Conservation (phyloP, 2,329 filamentous ascomycete species). For the Diaporthe caulivora region DNA sequence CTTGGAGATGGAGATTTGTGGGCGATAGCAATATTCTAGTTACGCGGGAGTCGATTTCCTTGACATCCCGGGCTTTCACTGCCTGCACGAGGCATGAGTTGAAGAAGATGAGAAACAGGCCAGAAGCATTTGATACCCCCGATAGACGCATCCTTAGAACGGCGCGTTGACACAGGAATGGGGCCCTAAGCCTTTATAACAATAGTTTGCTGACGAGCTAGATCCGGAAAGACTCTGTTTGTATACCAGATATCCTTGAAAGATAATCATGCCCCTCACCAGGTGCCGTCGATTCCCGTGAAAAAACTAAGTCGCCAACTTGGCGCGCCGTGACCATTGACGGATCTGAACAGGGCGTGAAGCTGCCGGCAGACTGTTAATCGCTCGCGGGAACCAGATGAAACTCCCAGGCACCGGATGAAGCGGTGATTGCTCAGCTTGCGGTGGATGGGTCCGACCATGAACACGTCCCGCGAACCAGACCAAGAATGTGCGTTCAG, state of each 20-base stretch:
- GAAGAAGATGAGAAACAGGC: slow-evolving; percentile 22
- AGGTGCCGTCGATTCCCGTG: background rate
- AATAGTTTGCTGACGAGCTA: slow-evolving; percentile 29
- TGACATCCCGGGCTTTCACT: slow-evolving; percentile 5
- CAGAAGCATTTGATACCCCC: slow-evolving; percentile 37
- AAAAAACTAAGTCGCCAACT: background rate
- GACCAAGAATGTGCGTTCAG: background rate
- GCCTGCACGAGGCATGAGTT: background rate
- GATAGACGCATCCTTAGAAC: slow-evolving; percentile 39
- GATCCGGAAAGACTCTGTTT: slow-evolving; percentile 24
- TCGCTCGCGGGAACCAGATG: background rate
- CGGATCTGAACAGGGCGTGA: background rate
- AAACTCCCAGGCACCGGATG: background rate
- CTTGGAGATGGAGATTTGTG: background rate
- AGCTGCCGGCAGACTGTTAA: background rate
- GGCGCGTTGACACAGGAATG: slow-evolving; percentile 32
- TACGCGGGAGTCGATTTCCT: background rate
- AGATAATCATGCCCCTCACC: background rate
- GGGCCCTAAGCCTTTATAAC: slow-evolving; percentile 8
- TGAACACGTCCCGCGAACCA: background rate
- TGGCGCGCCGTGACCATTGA: background rate
- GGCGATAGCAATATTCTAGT: background rate
- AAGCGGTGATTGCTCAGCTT: background rate
- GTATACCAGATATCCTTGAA: slow-evolving; percentile 13
- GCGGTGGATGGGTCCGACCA: background rate